Base-by-base conservation (phyloP, 305 asterid species). In the Nicotiana rustica region DNA sequence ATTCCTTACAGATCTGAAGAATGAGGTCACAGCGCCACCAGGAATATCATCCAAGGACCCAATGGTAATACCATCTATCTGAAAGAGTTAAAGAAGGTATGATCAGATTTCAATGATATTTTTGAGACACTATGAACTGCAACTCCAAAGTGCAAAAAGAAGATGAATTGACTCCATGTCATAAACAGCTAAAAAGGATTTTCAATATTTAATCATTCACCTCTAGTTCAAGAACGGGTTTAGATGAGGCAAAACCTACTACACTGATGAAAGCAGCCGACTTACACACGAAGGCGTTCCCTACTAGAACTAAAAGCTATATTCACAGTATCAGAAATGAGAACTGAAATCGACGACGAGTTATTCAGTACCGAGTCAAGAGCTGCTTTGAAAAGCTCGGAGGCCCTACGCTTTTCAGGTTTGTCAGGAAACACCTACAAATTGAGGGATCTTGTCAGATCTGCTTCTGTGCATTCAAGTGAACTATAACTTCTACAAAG, bases 31-130 rank as follows among this genome's bases (percentile, higher is more conserved):
- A 0, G 97, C 88, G n/a, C 98, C 98, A 83, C 88, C 90, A 77
- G 99, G 99, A 87, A 96, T 88, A 87, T 96, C 99, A 88, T 96
- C 99, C 91, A 96, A 89, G 75, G 99, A 93, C 82, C 91, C 91
- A 85, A 95, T 67, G 60, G 91, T 87, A 85, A 96, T 68, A 67
- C 92, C 98, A 84, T 92, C 99, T 86, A 91, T 86, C 98, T 96
- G 95, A 85, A 89, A 82, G 49, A 33, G 73, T 10, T 67, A 80
- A 69, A 41, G 25, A 65, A 75, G n/a, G 66, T 1, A 8, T 7
- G 66, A 52, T 75, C 59, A 13, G 56, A 29, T 8, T 75, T 75
- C 49, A 55, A 29, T 1, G 47, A 75, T 64, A 55, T 4, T 29
- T 52, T 29, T 29, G 65, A 0, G 14, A 52, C 1, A 29, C 10